Evolutionary conservation across 495 filamentous ascomycete genomes (phyloP).

Genomic region (Aspergillus nanangensis): DNA sequence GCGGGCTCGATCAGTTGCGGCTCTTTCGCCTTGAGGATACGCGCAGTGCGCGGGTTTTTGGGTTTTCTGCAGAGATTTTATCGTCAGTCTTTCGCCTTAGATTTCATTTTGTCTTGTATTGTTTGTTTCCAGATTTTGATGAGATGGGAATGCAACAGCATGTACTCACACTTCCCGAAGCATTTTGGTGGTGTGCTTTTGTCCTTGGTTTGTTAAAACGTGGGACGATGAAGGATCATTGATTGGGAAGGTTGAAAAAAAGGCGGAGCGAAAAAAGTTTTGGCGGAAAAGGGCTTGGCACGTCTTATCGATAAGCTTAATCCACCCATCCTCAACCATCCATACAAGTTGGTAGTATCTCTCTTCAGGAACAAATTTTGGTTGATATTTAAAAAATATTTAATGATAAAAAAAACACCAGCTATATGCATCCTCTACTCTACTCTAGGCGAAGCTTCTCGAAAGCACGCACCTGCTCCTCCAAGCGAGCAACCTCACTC

Average conservation of each 20-base stretch:
- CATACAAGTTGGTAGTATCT: too few relatives aligned
- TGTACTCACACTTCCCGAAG: constrained; percentile 36
- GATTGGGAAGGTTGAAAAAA: constrained; percentile 2
- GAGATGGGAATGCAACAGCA: too few relatives aligned
- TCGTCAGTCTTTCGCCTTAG: not conserved
- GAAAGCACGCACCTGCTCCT: constrained; percentile 48
- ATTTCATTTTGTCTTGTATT: too few relatives aligned
- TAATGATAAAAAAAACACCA: too few relatives aligned
- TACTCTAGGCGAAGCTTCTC: constrained; percentile 46
- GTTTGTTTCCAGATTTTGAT: too few relatives aligned
- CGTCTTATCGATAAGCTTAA: constrained; percentile 26
- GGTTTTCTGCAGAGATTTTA: constrained; percentile 62
- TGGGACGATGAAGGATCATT: not conserved
- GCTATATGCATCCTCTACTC: constrained; percentile 12
- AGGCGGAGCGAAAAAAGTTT: constrained; percentile 18
- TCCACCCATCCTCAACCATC: not conserved
- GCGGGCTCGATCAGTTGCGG: constrained; percentile 86
- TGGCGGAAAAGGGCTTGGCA: constrained; percentile 24
- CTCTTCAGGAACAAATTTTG: too few relatives aligned
- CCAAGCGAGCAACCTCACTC: constrained; percentile 49
- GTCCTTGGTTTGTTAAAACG: too few relatives aligned
- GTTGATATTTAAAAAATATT: too few relatives aligned
- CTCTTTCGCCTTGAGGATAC: constrained; percentile 82
- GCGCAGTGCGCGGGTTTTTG: constrained; percentile 88
- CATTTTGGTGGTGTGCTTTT: too few relatives aligned